Percentiles rank a stretch among this genome's conserved stretches.
These are phyloP conservation scores for Furcasterigmium furcatum DNA, from an alignment of 2,329 filamentous ascomycete genomes.

Conservation along the genomic window DNA sequence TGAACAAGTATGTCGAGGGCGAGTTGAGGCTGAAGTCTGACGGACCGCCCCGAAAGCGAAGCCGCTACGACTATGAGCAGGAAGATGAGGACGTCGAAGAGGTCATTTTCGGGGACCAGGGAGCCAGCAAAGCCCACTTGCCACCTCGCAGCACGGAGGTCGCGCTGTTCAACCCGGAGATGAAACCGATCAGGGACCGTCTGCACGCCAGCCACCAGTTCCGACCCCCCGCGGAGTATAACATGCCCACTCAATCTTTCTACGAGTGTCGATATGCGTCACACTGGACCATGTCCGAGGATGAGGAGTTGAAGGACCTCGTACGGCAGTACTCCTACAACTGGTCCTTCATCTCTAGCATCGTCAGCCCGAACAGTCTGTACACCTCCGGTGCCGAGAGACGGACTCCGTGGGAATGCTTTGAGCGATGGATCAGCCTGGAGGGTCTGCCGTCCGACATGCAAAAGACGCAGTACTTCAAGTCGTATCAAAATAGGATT, in stretches of 20 bases:
- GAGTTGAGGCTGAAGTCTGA: conserved; percentile 68
- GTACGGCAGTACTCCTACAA: conserved; percentile 96
- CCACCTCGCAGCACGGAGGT: conserved; percentile 72
- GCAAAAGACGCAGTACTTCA: conserved; percentile 94
- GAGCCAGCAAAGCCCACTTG: conserved; percentile 36
- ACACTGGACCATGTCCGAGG: conserved; percentile 87
- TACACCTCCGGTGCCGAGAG: conserved; percentile 86
- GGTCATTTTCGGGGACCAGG: conserved; percentile 28
- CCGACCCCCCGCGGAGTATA: conserved; percentile 84
- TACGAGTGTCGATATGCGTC: conserved; percentile 85
- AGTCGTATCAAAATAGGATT: conserved; percentile 60
- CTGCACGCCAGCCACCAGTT: conserved; percentile 91
- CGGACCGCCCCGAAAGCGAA: conserved; percentile 69
- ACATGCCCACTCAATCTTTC: conserved; percentile 86
- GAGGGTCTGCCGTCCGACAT: conserved; percentile 91
- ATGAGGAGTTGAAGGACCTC: conserved; percentile 80
- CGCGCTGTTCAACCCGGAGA: conserved; percentile 84
- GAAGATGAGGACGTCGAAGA: conserved; percentile 61
- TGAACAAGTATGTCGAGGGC: conserved; percentile 84
- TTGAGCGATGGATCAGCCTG: conserved; percentile 91
- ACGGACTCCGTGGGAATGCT: conserved; percentile 96
- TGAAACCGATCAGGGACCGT: conserved; percentile 84
- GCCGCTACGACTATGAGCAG: conserved; percentile 77
- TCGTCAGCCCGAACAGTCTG: conserved; percentile 69
- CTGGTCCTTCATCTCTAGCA: conserved; percentile 89